Conservation (phyloP, 768 basidiomycete species). For the button mushroom (Agaricus bisporus) region DNA sequence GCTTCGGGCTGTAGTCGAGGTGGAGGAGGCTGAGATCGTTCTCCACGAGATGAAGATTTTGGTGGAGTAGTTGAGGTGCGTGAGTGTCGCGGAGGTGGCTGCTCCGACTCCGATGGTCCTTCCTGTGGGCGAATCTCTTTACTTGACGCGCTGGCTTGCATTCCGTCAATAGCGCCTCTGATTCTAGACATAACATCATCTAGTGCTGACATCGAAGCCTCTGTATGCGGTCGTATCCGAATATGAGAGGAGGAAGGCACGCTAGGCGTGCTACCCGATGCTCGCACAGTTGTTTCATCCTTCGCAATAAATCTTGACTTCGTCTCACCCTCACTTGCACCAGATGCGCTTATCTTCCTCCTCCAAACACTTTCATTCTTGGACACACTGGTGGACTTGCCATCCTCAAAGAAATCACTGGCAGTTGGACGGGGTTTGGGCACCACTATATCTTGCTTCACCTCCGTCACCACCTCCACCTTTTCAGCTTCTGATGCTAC, state of each 20-base stretch:
- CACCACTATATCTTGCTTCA: constrained; percentile 12
- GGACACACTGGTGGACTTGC: constrained; percentile 17
- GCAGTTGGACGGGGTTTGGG: constrained; percentile 39
- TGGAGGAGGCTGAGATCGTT: constrained; percentile 58
- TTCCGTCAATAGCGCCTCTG: constrained; percentile 69
- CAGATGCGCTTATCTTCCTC: constrained; percentile 18
- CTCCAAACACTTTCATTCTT: constrained; percentile 41
- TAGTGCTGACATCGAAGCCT: constrained; percentile 62
- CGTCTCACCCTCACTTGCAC: neutral
- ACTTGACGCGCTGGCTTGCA: constrained; percentile 34
- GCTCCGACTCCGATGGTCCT: constrained; percentile 22
- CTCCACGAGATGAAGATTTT: constrained; percentile 24
- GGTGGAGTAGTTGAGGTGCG: constrained; percentile 14
- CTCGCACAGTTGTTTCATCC: constrained; percentile 2
- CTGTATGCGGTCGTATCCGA: constrained; percentile 30
- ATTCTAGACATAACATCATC: constrained; percentile 84
- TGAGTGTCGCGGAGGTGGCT: constrained; percentile 16
- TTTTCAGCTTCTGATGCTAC: constrained; percentile 14
- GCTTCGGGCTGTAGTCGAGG: constrained; percentile 26
- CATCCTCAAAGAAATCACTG: constrained; percentile 70
- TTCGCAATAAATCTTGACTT: neutral
- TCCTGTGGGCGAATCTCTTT: constrained; percentile 25
- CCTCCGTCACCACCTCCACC: constrained; percentile 16
- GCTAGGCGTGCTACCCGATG: neutral
- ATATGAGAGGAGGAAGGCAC: constrained; percentile 10